Base-by-base conservation (phyloP, 23 red algal species). In the Gracilariopsis chorda region DNA sequence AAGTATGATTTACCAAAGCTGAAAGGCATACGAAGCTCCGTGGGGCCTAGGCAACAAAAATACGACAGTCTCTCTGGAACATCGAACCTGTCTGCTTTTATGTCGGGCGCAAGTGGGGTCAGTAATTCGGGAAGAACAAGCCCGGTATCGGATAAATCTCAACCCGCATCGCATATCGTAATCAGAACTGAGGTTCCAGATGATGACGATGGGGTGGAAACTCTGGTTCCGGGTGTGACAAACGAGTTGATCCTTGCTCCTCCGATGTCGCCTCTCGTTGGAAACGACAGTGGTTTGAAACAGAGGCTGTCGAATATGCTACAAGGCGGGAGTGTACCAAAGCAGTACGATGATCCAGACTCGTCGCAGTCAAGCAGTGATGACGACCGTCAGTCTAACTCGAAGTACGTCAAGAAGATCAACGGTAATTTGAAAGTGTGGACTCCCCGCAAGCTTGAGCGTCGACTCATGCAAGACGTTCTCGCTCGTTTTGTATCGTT, bases 401-500 rank as follows among this genome's bases (percentile, higher is more conserved):
- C 48, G 8, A 23, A 16, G 23, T 23, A 19, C 6, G 9, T 23
- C 24, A 75, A 41, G 48, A 51, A 30, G 42, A 40, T 16, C 23
- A 64, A 2, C 16, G 62, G 25, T 48, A 64, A 24, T 8, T 56
- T 27, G 44, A 76, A 72, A 23, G 25, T 17, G 0, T 77, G 46
- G 68, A 60, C 72, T 21, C 72, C 55, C 35, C 32, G 62, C 45
- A 64, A 72, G 86, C 36, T 86, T 23, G 90, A 93, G 43, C 53
- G 78, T 62, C 82, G 92, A 37, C 53, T 82, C 30, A 80, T 94
- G 52, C 52, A 94, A 46, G 83, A 94, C 53, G 83, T 73, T 28
- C 76, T 94, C 16, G 67, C 74, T 10, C 70, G 84, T 36, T 94
- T 88, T 39, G 33, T 94, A 20, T 82, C 65, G 13, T 79, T 94